phyloP scores from a whole-genome alignment of 2,329 filamentous ascomycete species.

The Paraphaeosphaeria sporulosa region DNA sequence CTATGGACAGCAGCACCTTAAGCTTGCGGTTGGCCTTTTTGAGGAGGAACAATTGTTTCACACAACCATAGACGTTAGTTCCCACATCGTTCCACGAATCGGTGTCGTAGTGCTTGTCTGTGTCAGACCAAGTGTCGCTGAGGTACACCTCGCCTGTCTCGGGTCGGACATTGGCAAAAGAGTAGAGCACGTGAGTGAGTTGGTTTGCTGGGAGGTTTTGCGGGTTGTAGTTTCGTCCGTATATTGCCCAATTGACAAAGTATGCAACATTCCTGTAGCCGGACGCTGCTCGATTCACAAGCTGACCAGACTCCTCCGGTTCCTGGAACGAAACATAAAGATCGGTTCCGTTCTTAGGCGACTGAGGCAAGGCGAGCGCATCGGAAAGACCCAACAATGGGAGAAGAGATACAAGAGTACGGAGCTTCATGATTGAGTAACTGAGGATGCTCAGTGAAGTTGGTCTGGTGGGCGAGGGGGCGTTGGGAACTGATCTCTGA shows the following conservation, averaged over 20 bases:
- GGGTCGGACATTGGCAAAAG: conserved; percentile 48
- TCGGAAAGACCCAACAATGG: conserved; percentile 27
- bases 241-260: conserved; percentile 51
- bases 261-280: conserved; percentile 48
- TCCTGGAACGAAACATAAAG: neutral
- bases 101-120: conserved; percentile 47
- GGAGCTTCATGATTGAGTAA: conserved; percentile 32
- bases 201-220: conserved; percentile 43
- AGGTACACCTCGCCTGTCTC: conserved; percentile 49
- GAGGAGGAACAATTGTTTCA: conserved; percentile 46
- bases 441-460: neutral
- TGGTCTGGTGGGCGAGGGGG: neutral
- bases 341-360: conserved; percentile 6
- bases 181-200: conserved; percentile 49
- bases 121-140: conserved; percentile 48
- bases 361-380: conserved; percentile 34
- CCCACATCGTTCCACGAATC: conserved; percentile 52
- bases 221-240: conserved; percentile 47
- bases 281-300: conserved; percentile 21
- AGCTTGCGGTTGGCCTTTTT: conserved; percentile 49
- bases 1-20: conserved; percentile 48
- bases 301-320: neutral
- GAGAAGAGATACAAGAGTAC: conserved; percentile 30
- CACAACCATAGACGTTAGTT: conserved; percentile 48
- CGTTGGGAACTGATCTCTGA: conserved; percentile 18